Conservation (phyloP, 208 protist species). For the Angomonas deanei region DNA sequence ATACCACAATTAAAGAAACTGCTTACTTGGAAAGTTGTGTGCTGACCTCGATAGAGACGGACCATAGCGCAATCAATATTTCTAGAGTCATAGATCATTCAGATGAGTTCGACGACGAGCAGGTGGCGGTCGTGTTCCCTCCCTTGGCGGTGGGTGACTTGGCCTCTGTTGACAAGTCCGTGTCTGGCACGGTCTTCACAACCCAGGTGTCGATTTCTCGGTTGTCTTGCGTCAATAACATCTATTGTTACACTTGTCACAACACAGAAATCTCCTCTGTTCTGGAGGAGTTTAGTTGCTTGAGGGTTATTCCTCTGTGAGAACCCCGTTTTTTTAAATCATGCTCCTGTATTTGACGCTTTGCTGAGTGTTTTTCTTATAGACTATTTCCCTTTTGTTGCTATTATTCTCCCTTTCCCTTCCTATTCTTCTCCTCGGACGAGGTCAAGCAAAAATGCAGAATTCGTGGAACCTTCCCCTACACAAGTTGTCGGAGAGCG, state of each 20-base stretch:
- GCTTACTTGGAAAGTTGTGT: no score
- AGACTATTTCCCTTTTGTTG: neutral
- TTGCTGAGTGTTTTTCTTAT: no score
- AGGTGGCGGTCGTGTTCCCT: neutral
- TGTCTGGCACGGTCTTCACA: no score
- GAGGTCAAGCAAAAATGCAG: slow-evolving; percentile 29
- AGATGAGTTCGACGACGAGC: neutral
- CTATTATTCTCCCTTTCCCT: neutral
- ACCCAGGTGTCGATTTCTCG: neutral
- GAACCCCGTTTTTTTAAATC: no score
- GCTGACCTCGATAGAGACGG: no score
- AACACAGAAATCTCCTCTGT: neutral
- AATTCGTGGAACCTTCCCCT: slow-evolving; percentile 65
- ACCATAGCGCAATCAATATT: no score
- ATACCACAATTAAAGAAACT: no score
- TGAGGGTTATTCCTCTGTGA: neutral
- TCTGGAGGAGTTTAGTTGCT: neutral
- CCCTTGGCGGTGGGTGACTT: neutral
- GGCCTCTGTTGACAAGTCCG: neutral
- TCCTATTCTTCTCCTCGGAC: neutral
- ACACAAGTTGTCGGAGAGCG: slow-evolving; percentile 35
- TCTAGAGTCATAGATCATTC: no score
- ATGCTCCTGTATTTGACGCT: no score
- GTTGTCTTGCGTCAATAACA: neutral
- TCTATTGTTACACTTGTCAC: neutral